Percentiles rank a stretch among this genome's conserved stretches.
Evolutionary conservation across 345 rosid species (phyloP).

Genomic region (Melaleuca alternifolia): DNA sequence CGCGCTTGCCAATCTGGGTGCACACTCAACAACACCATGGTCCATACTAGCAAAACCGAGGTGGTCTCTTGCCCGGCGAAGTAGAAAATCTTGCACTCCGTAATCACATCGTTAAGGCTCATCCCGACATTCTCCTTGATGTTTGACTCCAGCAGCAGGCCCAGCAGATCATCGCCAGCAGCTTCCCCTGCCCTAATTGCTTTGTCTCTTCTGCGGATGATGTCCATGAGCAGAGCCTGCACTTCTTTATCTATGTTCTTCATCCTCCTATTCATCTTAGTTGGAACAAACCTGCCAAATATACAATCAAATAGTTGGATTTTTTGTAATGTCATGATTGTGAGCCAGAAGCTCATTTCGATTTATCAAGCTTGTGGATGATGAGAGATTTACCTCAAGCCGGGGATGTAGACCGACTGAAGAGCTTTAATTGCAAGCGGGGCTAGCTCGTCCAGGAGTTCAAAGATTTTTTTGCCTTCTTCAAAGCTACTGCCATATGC

Average conservation of each 20-base stretch:
- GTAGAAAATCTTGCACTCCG: conserved; percentile 58
- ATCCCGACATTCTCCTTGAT: background rate
- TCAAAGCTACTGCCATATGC: conserved; percentile 28
- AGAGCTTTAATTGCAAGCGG: conserved; percentile 19
- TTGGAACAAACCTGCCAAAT: conserved; percentile 26
- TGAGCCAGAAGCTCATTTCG: background rate
- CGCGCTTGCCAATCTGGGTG: conserved; percentile 51
- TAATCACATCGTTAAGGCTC: conserved; percentile 18
- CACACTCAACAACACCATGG: conserved; percentile 31
- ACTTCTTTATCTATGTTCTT: conserved; percentile 18
- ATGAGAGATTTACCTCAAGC: conserved; percentile 29
- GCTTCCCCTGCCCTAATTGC: conserved; percentile 17
- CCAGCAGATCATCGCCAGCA: conserved; percentile 14
- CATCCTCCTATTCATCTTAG: conserved; percentile 31
- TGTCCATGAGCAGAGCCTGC: conserved; percentile 20
- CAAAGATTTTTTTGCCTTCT: conserved; percentile 31
- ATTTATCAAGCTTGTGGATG: background rate
- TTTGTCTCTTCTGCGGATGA: conserved; percentile 20
- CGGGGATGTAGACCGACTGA: conserved; percentile 28
- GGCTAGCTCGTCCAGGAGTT: conserved; percentile 22
- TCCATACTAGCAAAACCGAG: conserved; percentile 40
- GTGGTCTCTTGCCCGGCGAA: conserved; percentile 64
- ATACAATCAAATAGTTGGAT: background rate
- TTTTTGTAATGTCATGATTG: background rate
- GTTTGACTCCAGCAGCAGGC: conserved; percentile 5